Evolutionary conservation across 257 asterid species (phyloP).

Genomic region (Solanum bulbocastanum): DNA sequence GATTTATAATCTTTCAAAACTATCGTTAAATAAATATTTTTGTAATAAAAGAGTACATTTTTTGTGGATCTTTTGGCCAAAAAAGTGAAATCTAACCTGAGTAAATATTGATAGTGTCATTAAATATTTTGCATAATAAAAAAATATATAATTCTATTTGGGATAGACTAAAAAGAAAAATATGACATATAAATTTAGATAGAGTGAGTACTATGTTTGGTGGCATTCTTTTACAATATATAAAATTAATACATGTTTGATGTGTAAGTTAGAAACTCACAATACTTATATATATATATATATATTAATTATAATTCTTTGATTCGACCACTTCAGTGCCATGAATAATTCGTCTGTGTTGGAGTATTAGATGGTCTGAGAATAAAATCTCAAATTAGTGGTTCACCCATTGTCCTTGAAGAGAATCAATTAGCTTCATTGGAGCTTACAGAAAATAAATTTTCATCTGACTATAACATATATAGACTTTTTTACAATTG

Average conservation of each 20-base stretch:
- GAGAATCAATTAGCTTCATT: not conserved
- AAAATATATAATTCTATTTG: too few species aligned
- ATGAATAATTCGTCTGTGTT: not conserved
- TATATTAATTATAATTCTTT: too few species aligned
- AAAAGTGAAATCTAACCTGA: too few species aligned
- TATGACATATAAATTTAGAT: too few species aligned
- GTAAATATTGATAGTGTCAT: not conserved
- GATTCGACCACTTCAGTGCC: not conserved
- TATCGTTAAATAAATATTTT: not conserved
- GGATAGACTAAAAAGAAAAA: too few species aligned
- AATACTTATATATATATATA: too few species aligned
- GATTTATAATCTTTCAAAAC: too few species aligned
- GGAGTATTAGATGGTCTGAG: not conserved
- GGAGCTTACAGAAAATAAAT: not conserved
- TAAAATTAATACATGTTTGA: not conserved
- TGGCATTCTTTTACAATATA: not conserved
- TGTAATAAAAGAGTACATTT: too few species aligned
- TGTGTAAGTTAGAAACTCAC: too few species aligned
- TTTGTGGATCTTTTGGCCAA: not conserved
- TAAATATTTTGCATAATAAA: too few species aligned
- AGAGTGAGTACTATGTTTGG: not conserved
- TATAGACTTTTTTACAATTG: too few species aligned
- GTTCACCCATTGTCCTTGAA: not conserved
- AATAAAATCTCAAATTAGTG: not conserved
- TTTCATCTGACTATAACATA: too few species aligned